phyloP scores from a whole-genome alignment of 208 protist genomes.

The Acanthamoeba sp. region DNA sequence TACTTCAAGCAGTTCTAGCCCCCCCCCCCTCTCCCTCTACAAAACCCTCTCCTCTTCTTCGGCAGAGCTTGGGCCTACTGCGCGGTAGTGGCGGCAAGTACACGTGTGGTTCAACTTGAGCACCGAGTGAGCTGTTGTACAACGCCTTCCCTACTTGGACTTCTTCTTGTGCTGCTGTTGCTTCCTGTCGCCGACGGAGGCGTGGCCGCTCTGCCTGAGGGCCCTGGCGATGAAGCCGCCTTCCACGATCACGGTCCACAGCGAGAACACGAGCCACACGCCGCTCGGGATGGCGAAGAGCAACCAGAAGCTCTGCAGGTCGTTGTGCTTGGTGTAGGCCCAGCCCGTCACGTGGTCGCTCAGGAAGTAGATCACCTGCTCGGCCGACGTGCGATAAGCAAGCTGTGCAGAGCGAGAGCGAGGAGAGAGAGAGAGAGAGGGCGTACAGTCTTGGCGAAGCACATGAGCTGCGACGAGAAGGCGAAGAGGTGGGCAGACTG shows the following conservation, averaged over 20 bases:
- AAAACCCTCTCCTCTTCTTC: too few relatives aligned
- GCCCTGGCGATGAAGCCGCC: not conserved
- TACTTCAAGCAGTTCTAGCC: not conserved
- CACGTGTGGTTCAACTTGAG: too few relatives aligned
- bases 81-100: too few relatives aligned
- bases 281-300: slow-evolving; percentile 57
- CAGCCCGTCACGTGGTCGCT: slow-evolving; percentile 27
- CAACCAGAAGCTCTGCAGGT: slow-evolving; percentile 33
- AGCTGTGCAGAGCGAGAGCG: not conserved
- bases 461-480: slow-evolving; percentile 59
- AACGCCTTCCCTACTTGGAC: not conserved
- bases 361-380: slow-evolving; percentile 32
- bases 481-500: not conserved
- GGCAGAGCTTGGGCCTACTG: too few relatives aligned
- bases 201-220: not conserved
- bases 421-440: not conserved
- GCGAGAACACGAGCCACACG: slow-evolving; percentile 45
- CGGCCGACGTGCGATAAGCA: too few relatives aligned
- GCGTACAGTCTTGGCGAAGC: slow-evolving; percentile 55
- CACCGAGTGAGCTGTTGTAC: too few relatives aligned
- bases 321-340: slow-evolving; percentile 37
- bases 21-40: too few relatives aligned
- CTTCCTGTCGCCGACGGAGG: not conserved
- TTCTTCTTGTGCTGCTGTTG: not conserved
- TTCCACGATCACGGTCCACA: slow-evolving; percentile 7